These are phyloP conservation scores for Chlamydomonas reinhardtii DNA, from an alignment of 163 green algal genomes.

Conservation along the genomic window DNA sequence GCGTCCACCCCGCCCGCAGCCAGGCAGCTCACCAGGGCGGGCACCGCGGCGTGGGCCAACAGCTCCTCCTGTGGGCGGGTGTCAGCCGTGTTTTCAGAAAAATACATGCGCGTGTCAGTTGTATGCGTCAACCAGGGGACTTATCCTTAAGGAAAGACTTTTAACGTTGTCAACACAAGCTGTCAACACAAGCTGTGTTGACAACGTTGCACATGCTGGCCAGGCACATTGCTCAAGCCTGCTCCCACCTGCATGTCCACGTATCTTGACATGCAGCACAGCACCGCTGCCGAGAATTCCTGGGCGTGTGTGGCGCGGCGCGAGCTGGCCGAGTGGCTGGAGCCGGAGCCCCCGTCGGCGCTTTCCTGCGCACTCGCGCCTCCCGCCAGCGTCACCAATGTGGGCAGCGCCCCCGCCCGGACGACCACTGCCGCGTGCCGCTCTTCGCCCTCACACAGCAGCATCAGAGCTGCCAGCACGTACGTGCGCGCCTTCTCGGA, in stretches of 20 bases:
- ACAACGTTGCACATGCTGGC: too few relatives aligned
- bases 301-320: neutral
- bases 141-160: too few relatives aligned
- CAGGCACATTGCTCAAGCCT: neutral
- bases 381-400: constrained; percentile 35
- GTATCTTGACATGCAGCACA: constrained; percentile 53
- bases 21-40: constrained; percentile 39
- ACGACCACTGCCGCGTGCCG: constrained; percentile 61
- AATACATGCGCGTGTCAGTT: neutral
- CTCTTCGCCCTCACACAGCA: constrained; percentile 59
- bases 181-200: too few relatives aligned
- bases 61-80: constrained; percentile 43
- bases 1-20: neutral
- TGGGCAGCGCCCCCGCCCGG: constrained; percentile 43
- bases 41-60: constrained; percentile 34
- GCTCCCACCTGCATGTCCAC: constrained; percentile 36
- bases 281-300: constrained; percentile 58
- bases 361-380: too few relatives aligned
- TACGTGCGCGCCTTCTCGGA: constrained; percentile 53
- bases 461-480: constrained; percentile 56
- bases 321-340: too few relatives aligned
- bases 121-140: too few relatives aligned
- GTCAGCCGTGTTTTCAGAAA: neutral
- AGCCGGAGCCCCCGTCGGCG: too few relatives aligned
- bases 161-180: too few relatives aligned